Conservation (phyloP, 371 early-diverging fungal species). For the Actinomortierella ambigua region DNA sequence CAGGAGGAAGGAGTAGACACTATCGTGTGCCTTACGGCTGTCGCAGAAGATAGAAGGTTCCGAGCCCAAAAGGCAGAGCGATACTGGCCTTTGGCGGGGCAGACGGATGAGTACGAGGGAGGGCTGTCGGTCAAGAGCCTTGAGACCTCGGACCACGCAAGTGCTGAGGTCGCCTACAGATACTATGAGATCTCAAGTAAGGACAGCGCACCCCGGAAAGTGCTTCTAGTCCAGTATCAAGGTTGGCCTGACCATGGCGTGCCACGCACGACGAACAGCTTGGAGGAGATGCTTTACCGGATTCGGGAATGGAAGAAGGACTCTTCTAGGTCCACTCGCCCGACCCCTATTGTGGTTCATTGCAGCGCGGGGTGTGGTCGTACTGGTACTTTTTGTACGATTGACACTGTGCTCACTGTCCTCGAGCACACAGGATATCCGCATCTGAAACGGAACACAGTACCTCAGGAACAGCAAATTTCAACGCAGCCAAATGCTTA, state of each 20-base stretch:
- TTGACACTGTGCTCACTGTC: conserved; percentile 57
- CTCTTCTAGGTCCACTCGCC: conserved; percentile 2
- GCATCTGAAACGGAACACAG: conserved; percentile 9
- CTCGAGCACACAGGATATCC: conserved; percentile 37
- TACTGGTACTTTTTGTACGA: conserved; percentile 92
- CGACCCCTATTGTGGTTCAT: conserved; percentile 71
- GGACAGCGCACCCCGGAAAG: not conserved
- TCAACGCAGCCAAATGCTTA: conserved; percentile 3
- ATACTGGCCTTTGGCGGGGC: conserved; percentile 71
- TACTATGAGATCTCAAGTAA: conserved; percentile 12
- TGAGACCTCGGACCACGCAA: conserved; percentile 8
- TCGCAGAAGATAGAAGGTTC: conserved; percentile 66
- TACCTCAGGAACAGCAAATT: not conserved
- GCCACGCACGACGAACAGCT: conserved; percentile 52
- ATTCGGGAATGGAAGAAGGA: conserved; percentile 21
- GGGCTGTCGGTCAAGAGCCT: conserved; percentile 17
- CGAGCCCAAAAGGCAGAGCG: conserved; percentile 65
- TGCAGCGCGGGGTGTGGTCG: conserved; percentile 98
- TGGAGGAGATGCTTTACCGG: conserved; percentile 51
- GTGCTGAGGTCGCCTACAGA: conserved; percentile 13
- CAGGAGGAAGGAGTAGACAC: conserved; percentile 73
- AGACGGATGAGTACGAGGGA: conserved; percentile 20
- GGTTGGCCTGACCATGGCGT: conserved; percentile 94
- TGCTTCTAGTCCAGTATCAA: conserved; percentile 66
- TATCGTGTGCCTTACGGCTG: conserved; percentile 88